Evolutionary conservation across 2,329 filamentous ascomycete species (phyloP), one percentile per base, ranked within the genome.

Genomic region (Cyphellophora attinorum): DNA sequence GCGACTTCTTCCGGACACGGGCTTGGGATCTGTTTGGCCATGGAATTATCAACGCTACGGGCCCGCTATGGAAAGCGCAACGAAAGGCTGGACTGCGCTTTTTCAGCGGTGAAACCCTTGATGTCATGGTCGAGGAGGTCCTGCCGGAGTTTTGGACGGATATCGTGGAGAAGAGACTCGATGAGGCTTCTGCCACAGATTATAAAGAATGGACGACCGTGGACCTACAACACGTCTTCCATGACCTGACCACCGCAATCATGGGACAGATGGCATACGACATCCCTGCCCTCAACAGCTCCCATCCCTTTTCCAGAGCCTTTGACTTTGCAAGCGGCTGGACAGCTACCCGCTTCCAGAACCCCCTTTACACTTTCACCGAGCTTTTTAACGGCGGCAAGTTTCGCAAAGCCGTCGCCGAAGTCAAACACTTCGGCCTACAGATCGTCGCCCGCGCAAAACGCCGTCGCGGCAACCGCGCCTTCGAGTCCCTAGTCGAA

Each of bases 181-280:
- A 56, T 33, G 33, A 45, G 1, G 40, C 41, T 19, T n/a, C n/a
- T n/a, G 53, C 47, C 2, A 50, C 51, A 1, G 48, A 51, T 2
- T 16, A 12, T 4, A 14, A 31, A 19, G 47, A 41, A 0, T 47
- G 49, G 1, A 45, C 39, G 2, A 40, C 57, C 0, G 56, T 77
- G 2, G 72, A 81, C 48, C 52, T 81, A 31, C 73, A 79, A 46
- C 59, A 57, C n/a, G 58, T 75, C 2, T 70, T 79, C 29, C 72
- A 76, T 34, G 74, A 79, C 49, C 67, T 80, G 29, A 81, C 76
- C 2, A 79, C 75, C 14, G 65, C 74, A 38, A 50, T 80, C 15
- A 79, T 81, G 70, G 76, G 76, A n/a, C 67, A 67, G 41, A 76
- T 79, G 71, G 76, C 76, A 11, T 81, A 80, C 46, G 70, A 76